These are phyloP conservation scores for Fistulinella cinereoalba DNA, from an alignment of 1,284 basidiomycete species.

Conservation along the genomic window DNA sequence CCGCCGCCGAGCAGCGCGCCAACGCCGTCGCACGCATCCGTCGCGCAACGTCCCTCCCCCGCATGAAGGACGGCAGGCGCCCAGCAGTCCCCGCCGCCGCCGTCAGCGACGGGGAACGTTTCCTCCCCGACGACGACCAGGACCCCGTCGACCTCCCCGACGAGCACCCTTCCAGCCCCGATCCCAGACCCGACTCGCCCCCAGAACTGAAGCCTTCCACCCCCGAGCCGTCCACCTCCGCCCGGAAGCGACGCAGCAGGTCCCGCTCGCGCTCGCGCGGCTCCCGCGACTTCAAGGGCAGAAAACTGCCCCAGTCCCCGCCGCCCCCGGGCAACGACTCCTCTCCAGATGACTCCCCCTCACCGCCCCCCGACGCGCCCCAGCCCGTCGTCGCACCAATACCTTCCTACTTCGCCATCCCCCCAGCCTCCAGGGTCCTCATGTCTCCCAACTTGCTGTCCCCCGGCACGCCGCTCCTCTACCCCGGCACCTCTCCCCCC, in stretches of 20 bases:
- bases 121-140: conserved; percentile 37
- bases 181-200: conserved; percentile 17
- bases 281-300: conserved; percentile 69
- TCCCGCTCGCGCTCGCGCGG: conserved; percentile 73
- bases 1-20: conserved; percentile 70
- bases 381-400: conserved; percentile 60
- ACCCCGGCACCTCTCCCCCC: conserved; percentile 61
- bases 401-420: conserved; percentile 56
- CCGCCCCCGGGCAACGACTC: conserved; percentile 56
- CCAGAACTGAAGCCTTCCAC: conserved; percentile 31
- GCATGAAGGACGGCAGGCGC: conserved; percentile 82
- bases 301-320: conserved; percentile 47
- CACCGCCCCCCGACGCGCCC: conserved; percentile 37
- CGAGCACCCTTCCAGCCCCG: conserved; percentile 17
- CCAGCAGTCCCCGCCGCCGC: conserved; percentile 80
- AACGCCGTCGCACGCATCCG: conserved; percentile 86
- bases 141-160: conserved; percentile 28
- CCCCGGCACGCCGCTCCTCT: conserved; percentile 50
- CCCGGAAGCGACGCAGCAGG: conserved; percentile 62
- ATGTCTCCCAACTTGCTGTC: conserved; percentile 52
- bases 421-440: conserved; percentile 49
- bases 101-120: conserved; percentile 72
- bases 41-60: conserved; percentile 83
- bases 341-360: conserved; percentile 60
- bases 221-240: conserved; percentile 38